These are phyloP conservation scores for Fusarium staphyleae DNA, from an alignment of 2,329 filamentous ascomycete genomes.

Conservation along the genomic window DNA sequence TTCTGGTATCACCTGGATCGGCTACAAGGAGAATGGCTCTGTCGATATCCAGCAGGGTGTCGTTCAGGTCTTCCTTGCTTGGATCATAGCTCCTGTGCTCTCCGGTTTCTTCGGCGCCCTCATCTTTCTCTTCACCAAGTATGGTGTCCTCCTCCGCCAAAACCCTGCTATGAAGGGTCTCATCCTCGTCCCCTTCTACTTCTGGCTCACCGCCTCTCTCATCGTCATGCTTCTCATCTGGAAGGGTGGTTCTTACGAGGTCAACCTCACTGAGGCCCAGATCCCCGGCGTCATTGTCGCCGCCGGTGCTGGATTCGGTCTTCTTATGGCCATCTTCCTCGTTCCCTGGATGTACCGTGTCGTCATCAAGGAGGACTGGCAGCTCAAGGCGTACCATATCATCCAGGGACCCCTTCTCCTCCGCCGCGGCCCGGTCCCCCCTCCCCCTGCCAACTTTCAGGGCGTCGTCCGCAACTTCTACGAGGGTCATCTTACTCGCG, in stretches of 20 bases:
- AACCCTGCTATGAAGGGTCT: constrained; percentile 63
- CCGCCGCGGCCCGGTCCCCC: constrained; percentile 47
- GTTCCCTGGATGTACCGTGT: constrained; percentile 66
- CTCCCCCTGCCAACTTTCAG: constrained; percentile 52
- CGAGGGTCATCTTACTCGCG: constrained; percentile 61
- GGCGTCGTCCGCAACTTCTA: constrained; percentile 62
- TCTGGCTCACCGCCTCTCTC: constrained; percentile 61
- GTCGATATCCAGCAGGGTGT: constrained; percentile 57
- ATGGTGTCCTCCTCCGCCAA: constrained; percentile 59
- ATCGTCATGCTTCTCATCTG: constrained; percentile 68
- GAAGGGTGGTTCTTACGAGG: constrained; percentile 56
- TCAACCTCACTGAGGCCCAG: constrained; percentile 57
- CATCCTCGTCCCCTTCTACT: constrained; percentile 62
- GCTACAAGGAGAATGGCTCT: constrained; percentile 48
- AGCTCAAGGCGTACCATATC: constrained; percentile 63
- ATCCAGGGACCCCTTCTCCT: constrained; percentile 61
- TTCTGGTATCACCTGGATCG: constrained; percentile 61
- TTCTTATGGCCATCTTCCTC: constrained; percentile 60
- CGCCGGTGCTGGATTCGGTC: constrained; percentile 56
- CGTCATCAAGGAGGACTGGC: constrained; percentile 67
- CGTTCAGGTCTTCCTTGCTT: constrained; percentile 66
- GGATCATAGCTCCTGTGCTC: constrained; percentile 66
- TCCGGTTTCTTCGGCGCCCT: constrained; percentile 60
- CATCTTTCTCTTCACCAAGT: constrained; percentile 65
- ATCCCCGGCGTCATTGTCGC: constrained; percentile 63